Percentiles rank a stretch among this genome's conserved stretches.
phyloP scores from a whole-genome alignment of 202 grass and related monocot species.

The Eragrostis tef region DNA sequence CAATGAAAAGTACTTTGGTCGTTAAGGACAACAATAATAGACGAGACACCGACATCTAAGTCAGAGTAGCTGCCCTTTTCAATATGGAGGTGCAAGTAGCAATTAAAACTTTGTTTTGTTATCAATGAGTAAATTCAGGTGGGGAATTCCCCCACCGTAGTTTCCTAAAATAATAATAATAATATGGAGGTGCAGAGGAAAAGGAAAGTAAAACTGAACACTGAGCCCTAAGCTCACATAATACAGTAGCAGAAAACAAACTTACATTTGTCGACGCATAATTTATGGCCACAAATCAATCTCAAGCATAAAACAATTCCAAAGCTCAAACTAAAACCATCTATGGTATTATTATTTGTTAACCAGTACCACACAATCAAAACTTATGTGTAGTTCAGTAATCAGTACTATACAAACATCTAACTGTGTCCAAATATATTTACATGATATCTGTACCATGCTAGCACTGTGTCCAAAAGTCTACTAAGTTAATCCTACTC shows the following conservation, averaged over 20 bases:
- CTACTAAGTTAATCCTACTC: neutral
- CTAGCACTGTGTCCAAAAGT: neutral
- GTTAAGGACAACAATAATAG: too few relatives aligned
- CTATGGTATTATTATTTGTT: neutral
- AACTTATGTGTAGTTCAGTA: neutral
- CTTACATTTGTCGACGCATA: neutral
- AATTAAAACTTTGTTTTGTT: too few relatives aligned
- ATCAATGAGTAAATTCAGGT: too few relatives aligned
- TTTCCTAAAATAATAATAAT: too few relatives aligned
- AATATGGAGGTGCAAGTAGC: neutral
- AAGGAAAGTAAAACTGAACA: neutral
- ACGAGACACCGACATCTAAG: neutral
- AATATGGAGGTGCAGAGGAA: neutral
- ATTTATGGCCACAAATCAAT: neutral
- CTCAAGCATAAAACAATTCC: neutral
- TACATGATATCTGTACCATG: conserved; percentile 9
- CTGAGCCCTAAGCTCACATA: neutral
- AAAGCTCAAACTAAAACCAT: conserved; percentile 2
- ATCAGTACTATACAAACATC: conserved; percentile 19
- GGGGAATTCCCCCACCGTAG: too few relatives aligned
- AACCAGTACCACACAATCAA: conserved; percentile 3
- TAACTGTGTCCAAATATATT: conserved; percentile 16
- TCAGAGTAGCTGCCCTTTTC: neutral
- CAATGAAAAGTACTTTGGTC: too few relatives aligned
- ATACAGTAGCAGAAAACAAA: neutral